Base-by-base conservation (phyloP, 345 rosid species). In the Mangifera indica region DNA sequence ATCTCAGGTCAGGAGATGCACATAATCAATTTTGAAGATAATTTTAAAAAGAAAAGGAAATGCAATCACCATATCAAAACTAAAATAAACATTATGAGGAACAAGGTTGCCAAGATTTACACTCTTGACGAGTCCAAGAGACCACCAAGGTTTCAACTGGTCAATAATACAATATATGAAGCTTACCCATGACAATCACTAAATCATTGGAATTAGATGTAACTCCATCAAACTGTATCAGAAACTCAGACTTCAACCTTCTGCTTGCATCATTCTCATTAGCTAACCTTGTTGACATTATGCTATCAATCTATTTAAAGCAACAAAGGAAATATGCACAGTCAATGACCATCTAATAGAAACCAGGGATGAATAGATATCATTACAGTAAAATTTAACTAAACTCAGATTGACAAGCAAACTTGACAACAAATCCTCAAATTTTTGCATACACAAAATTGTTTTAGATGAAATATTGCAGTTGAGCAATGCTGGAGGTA, bases 191-290 rank as follows among this genome's bases (percentile, higher is more conserved):
- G 32, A 94, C 95, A 76, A 94, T 92, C 67, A 94, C 95, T 57
- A 84, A 78, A 81, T 94, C 98, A 79, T 87, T 75, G 44, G 92
- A 78, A 79, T 92, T 92, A 53, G 98, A 90, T 56, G 97, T 84
- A 76, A 94, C 95, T 20, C 97, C 98, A 76, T 94, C 97, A 78
- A 94, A 92, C 81, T 94, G 97, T 68, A 94, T 87, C 34, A 92
- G 88, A 72, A 94, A 90, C 78, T 94, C 97, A n/a, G 97, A 94
- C 78, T 94, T 94, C 82, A 94, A 78, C 77, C 97, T 74, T 81
- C 97, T 88, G 81, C 98, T 94, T 59, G 97, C 85, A 80, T 94
- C 98, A 84, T 90, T 89, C 84, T 94, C 98, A 76, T 80, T 89
- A 15, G 82, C 89, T 73, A 86, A 70, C 84, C 97, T 89, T 37